Conservation (phyloP, 176 grass and related monocot genomes). For the Luzula sylvatica region DNA sequence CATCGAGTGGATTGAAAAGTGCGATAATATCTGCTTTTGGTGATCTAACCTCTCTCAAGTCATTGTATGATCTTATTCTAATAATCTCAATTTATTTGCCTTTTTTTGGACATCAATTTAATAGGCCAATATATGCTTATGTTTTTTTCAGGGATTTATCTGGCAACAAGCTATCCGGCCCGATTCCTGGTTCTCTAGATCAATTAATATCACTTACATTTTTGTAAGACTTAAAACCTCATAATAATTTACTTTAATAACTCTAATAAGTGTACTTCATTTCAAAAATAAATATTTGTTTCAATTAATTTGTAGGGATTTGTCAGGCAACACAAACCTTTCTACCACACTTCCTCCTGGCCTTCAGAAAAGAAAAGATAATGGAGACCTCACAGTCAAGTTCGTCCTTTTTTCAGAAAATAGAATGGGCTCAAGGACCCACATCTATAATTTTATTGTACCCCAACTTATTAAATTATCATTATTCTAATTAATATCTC, state of each 20-base stretch:
- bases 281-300: neutral
- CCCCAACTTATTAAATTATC: no score
- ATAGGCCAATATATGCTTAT: neutral
- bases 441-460: no score
- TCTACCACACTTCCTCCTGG: conserved; percentile 21
- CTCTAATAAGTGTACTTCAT: neutral
- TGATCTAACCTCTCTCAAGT: neutral
- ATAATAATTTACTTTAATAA: neutral
- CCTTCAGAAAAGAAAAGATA: conserved; percentile 23
- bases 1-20: neutral
- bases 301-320: conserved; percentile 17
- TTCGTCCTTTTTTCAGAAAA: neutral
- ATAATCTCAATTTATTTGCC: neutral
- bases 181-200: conserved; percentile 30
- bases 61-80: neutral
- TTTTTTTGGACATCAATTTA: neutral
- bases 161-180: conserved; percentile 28
- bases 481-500: neutral
- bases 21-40: neutral
- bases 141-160: conserved; percentile 37
- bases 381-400: conserved; percentile 27
- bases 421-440: no score
- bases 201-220: conserved; percentile 25
- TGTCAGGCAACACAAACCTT: conserved; percentile 24
- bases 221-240: conserved; percentile 21